Conservation (phyloP, 805 yeast species). For the Wickerhamomyces queroliae region DNA sequence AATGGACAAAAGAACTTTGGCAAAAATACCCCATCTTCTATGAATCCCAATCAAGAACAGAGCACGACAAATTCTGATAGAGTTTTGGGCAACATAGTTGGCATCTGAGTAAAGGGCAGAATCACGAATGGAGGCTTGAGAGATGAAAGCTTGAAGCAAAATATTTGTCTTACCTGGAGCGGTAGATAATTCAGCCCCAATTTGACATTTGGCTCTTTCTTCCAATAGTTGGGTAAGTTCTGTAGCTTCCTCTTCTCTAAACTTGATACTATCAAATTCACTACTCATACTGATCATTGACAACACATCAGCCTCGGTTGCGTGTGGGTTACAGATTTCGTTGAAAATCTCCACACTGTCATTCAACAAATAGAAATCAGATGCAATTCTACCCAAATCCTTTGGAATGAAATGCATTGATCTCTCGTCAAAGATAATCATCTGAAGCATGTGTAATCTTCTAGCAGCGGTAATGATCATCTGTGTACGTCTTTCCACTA, state of each 20-base stretch:
- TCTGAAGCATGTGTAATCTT: slow-evolving; percentile 78
- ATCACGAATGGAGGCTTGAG: slow-evolving; percentile 65
- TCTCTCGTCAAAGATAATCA: slow-evolving; percentile 88
- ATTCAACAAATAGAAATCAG: slow-evolving; percentile 84
- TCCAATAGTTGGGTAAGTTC: slow-evolving; percentile 66
- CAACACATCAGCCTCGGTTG: slow-evolving; percentile 88
- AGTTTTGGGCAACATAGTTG: slow-evolving; percentile 91
- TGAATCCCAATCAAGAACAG: slow-evolving; percentile 81
- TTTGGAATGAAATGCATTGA: slow-evolving; percentile 76
- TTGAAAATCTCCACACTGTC: slow-evolving; percentile 88
- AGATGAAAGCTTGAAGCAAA: slow-evolving; percentile 81
- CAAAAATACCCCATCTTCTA: slow-evolving; percentile 84
- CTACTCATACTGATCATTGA: slow-evolving; percentile 88
- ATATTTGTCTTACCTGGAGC: slow-evolving; percentile 85
- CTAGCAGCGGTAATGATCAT: slow-evolving; percentile 80
- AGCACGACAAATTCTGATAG: slow-evolving; percentile 91
- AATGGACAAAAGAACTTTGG: slow-evolving; percentile 67
- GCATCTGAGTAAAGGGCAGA: slow-evolving; percentile 82
- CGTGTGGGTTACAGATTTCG: slow-evolving; percentile 73
- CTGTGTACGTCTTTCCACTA: slow-evolving; percentile 65
- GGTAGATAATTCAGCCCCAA: slow-evolving; percentile 70
- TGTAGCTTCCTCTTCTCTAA: slow-evolving; percentile 77
- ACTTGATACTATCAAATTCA: slow-evolving; percentile 87
- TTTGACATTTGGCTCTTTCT: slow-evolving; percentile 66
- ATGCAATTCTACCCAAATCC: slow-evolving; percentile 90